Percentiles rank a stretch among this genome's conserved stretches.
phyloP scores from a whole-genome alignment of 2,329 filamentous ascomycete species.

The Aspergillus brunneoviolaceus region DNA sequence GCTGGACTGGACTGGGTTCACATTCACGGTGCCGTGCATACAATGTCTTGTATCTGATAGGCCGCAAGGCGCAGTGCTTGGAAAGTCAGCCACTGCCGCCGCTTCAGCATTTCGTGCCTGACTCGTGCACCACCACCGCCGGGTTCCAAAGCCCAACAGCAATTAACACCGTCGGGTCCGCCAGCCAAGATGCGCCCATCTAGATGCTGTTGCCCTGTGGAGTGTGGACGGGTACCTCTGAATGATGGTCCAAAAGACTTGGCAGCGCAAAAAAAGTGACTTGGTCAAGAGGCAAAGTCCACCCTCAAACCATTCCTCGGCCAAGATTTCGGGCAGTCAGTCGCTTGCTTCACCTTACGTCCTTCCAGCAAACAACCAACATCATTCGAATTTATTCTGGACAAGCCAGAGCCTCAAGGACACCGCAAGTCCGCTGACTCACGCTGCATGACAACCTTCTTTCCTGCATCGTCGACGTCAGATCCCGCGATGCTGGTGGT shows the following conservation, averaged over 20 bases:
- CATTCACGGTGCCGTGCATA: background rate
- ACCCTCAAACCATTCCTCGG: background rate
- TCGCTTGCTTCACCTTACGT: background rate
- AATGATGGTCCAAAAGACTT: no score
- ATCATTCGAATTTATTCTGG: background rate
- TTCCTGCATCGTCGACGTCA: background rate
- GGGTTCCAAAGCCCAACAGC: background rate
- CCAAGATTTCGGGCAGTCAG: background rate
- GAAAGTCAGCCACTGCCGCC: background rate
- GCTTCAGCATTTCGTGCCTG: background rate
- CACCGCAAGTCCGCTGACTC: background rate
- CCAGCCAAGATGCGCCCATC: no score
- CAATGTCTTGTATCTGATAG: background rate
- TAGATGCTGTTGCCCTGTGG: no score
- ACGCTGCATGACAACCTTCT: background rate
- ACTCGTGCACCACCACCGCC: background rate
- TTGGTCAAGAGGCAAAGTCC: no score
- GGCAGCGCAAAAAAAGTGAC: no score
- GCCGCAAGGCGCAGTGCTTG: background rate
- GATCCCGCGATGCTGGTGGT: background rate
- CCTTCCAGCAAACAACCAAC: background rate
- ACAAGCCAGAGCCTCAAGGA: background rate
- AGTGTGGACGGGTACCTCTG: no score
- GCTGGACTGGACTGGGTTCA: no score
- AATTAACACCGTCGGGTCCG: no score